Percentiles rank a stretch among this genome's conserved stretches.
phyloP scores from a whole-genome alignment of 345 rosid species.

The Sonneratia alba region DNA sequence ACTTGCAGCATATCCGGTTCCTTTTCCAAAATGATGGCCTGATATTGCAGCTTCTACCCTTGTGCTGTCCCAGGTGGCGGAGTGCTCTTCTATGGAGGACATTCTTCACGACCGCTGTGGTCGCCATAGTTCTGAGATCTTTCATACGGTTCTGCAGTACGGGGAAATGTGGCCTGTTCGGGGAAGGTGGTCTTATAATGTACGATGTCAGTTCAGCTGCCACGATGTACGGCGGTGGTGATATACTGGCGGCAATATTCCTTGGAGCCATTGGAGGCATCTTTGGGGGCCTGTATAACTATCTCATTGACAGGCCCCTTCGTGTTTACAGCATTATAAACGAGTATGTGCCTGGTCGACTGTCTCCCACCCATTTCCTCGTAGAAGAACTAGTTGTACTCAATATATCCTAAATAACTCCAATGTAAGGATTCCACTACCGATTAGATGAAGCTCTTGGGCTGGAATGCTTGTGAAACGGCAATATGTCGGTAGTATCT shows the following conservation, averaged over 20 bases:
- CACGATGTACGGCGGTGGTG: slow-evolving; percentile 30
- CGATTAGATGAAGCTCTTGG: too few relatives aligned
- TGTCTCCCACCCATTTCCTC: not conserved
- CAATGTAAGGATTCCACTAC: too few relatives aligned
- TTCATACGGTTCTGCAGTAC: slow-evolving; percentile 39
- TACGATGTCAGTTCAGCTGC: slow-evolving; percentile 44
- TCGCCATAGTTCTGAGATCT: slow-evolving; percentile 57
- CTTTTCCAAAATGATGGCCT: not conserved
- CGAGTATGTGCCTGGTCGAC: slow-evolving; percentile 19
- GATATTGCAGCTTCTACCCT: not conserved
- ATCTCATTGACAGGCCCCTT: slow-evolving; percentile 47
- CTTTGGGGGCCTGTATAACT: slow-evolving; percentile 57
- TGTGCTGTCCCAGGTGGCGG: slow-evolving; percentile 40
- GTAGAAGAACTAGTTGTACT: too few relatives aligned
- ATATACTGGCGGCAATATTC: slow-evolving; percentile 45
- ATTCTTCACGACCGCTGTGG: slow-evolving; percentile 67
- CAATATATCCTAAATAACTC: too few relatives aligned
- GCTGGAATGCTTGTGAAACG: too few relatives aligned
- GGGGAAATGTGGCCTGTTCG: slow-evolving; percentile 54
- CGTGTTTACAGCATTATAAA: slow-evolving; percentile 58
- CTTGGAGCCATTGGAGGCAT: slow-evolving; percentile 53
- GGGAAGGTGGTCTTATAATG: slow-evolving; percentile 63
- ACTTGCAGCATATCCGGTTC: not conserved
- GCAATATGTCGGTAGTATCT: too few relatives aligned
- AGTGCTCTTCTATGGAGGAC: slow-evolving; percentile 78